These are phyloP conservation scores for Allium fistulosum DNA, from an alignment of 106 monocot species.

Conservation along the genomic window DNA sequence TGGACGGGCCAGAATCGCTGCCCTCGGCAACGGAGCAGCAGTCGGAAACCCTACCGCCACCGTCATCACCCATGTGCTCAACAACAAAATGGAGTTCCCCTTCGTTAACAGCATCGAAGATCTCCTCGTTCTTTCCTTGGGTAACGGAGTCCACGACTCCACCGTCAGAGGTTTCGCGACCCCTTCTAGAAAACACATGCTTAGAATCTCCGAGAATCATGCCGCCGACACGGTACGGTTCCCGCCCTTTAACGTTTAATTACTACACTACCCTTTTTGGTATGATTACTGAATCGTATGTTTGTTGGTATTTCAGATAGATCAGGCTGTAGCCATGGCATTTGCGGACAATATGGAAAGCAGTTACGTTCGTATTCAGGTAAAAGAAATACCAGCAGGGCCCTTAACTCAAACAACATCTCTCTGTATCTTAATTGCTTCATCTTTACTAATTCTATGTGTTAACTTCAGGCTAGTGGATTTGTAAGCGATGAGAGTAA, in stretches of 20 bases:
- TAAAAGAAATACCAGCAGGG: neutral
- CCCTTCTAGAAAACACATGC: conserved; percentile 18
- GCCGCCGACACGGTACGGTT: conserved; percentile 32
- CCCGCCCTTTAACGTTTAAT: neutral
- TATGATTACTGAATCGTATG: too few species aligned
- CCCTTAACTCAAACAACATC: too few species aligned
- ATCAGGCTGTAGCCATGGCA: conserved; percentile 44
- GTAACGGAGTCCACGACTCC: conserved; percentile 17
- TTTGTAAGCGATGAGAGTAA: neutral
- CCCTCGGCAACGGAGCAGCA: conserved; percentile 39
- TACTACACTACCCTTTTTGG: neutral
- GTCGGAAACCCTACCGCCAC: conserved; percentile 54
- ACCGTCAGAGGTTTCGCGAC: neutral
- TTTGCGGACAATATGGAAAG: conserved; percentile 17
- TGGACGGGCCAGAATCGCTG: conserved; percentile 17
- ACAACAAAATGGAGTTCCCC: conserved; percentile 73
- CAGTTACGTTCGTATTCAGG: conserved; percentile 36
- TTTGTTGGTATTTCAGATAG: conserved; percentile 13
- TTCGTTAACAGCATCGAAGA: conserved; percentile 39
- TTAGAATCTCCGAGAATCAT: conserved; percentile 19
- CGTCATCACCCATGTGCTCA: conserved; percentile 68
- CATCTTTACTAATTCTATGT: too few species aligned
- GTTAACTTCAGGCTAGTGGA: neutral
- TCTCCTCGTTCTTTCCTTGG: conserved; percentile 52
- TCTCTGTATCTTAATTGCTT: conserved; percentile 5